Evolutionary conservation across 2,329 filamentous ascomycete genomes (phyloP), one percentile per base, ranked within the genome.

Genomic region (Claviceps maximensis): DNA sequence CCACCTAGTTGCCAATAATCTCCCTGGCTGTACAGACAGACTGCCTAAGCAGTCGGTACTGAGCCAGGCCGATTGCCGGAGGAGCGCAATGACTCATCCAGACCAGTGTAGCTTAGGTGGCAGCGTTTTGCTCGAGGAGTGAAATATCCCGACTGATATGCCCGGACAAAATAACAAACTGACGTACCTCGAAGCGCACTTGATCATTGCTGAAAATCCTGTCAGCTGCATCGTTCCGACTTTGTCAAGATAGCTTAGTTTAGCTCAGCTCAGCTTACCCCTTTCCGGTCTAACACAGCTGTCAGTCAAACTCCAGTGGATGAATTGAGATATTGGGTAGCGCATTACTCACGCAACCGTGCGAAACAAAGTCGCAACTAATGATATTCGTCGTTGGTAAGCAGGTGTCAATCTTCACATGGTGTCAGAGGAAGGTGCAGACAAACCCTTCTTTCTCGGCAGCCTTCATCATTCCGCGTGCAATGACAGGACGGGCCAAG

Each of bases 401-500:
- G 47, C 36, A 49, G 8, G 1, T 13, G 21, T 49, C 47, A 27
- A 27, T n/a, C 4, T 19, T 19, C 33, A 33, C 15, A 7, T 19
- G 13, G 23, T 4, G 17, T 21, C 19, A 40, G 23, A 17, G 27
- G 21, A 41, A 41, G 15, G 36, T 40, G 47, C 17, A 19, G 23
- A 49, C 47, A 15, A 40, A 49, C 48, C 48, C 21, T 38, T 51
- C 29, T 33, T 68, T 53, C 47, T 71, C 31, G 2, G 71, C 69
- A 44, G 58, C 62, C 7, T 59, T 59, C 27, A 71, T 63, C 41
- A 62, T 58, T 4, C 76, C 77, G 53, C 82, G 73, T 53, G 82
- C 81, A 59, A 86, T 84, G 62, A 85, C 76, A 44, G 82, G 83
- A 47, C 82, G 77, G 58, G 82, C 82, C 53, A 86, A 72, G 33